A percentile compares a stretch with the other conserved stretches of the same genome.
Evolutionary conservation across 768 basidiomycete species (phyloP).

Genomic region (Gelatoporia subvermispora): DNA sequence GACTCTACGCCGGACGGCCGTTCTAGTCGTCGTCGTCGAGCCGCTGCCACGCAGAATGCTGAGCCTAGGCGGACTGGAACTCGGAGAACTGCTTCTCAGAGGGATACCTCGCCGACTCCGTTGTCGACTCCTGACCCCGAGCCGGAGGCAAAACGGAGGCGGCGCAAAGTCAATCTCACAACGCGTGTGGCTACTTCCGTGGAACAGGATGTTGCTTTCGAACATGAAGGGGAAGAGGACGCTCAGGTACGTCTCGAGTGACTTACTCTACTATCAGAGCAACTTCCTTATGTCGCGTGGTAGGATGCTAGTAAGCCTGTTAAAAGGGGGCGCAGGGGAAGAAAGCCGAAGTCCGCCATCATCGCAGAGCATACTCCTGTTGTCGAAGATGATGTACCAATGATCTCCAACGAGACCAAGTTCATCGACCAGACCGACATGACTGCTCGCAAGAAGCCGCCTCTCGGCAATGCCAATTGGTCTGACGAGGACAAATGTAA

Average conservation of each 20-base stretch:
- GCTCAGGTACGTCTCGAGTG: slow-evolving; percentile 18
- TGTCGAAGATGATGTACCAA: slow-evolving; percentile 20
- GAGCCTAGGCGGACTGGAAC: slow-evolving; percentile 18
- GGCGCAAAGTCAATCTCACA: slow-evolving; percentile 30
- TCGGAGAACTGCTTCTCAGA: slow-evolving; percentile 35
- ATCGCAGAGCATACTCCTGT: slow-evolving; percentile 12
- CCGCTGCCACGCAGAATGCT: slow-evolving; percentile 2
- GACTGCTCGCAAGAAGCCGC: slow-evolving; percentile 18
- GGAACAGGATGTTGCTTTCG: slow-evolving; percentile 14
- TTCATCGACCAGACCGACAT: slow-evolving; percentile 22
- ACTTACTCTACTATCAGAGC: neutral
- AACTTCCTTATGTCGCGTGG: neutral
- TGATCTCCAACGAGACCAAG: slow-evolving; percentile 17
- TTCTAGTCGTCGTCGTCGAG: slow-evolving; percentile 8
- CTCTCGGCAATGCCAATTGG: slow-evolving; percentile 44
- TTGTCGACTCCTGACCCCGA: slow-evolving; percentile 67
- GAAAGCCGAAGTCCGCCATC: slow-evolving; percentile 28
- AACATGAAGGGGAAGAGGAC: slow-evolving; percentile 24
- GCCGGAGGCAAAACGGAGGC: slow-evolving; percentile 45
- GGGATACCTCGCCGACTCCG: slow-evolving; percentile 38
- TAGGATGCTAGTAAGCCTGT: slow-evolving; percentile 28
- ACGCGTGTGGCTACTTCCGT: slow-evolving; percentile 24
- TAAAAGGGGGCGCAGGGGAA: slow-evolving; percentile 25
- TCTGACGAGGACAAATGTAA: slow-evolving; percentile 63
- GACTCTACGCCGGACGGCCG: slow-evolving; percentile 10